phyloP scores from a whole-genome alignment of 345 rosid genomes.

The Hibiscus mutabilis region DNA sequence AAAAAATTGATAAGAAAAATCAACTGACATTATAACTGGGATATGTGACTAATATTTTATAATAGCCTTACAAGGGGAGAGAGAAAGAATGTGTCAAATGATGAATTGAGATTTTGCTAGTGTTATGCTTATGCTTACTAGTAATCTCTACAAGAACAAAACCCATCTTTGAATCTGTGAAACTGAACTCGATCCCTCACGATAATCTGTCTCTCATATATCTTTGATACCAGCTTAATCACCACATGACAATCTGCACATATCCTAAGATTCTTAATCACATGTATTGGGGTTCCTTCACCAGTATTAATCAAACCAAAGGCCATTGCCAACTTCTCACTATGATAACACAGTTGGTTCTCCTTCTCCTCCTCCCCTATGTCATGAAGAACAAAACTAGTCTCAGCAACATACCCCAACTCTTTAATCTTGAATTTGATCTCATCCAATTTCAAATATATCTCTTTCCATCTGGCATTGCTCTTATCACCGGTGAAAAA shows the following conservation, averaged over 20 bases:
- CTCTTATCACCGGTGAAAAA: slow-evolving; percentile 66
- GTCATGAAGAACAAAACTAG: slow-evolving; percentile 74
- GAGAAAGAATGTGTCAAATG: neutral
- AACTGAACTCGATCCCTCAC: slow-evolving; percentile 79
- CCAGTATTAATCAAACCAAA: slow-evolving; percentile 55
- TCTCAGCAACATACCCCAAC: slow-evolving; percentile 64
- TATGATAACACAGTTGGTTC: slow-evolving; percentile 64
- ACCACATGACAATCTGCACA: slow-evolving; percentile 81
- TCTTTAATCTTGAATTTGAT: slow-evolving; percentile 62
- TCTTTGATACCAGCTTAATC: slow-evolving; percentile 60
- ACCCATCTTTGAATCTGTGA: slow-evolving; percentile 64
- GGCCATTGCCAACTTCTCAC: slow-evolving; percentile 87
- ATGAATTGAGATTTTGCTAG: neutral
- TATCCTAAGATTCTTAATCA: slow-evolving; percentile 79
- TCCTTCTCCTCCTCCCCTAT: slow-evolving; percentile 90
- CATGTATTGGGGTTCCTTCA: slow-evolving; percentile 51
- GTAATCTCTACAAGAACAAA: slow-evolving; percentile 78
- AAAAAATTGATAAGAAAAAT: too few relatives aligned
- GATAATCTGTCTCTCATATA: slow-evolving; percentile 64
- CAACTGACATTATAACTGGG: too few relatives aligned
- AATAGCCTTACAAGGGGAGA: neutral
- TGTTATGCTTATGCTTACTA: slow-evolving; percentile 48
- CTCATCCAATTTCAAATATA: slow-evolving; percentile 66
- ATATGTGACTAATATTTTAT: too few relatives aligned
- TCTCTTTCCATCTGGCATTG: slow-evolving; percentile 50